These are phyloP conservation scores for Gnetum montanum DNA, from an alignment of 75 land plant genomes.

Conservation along the genomic window DNA sequence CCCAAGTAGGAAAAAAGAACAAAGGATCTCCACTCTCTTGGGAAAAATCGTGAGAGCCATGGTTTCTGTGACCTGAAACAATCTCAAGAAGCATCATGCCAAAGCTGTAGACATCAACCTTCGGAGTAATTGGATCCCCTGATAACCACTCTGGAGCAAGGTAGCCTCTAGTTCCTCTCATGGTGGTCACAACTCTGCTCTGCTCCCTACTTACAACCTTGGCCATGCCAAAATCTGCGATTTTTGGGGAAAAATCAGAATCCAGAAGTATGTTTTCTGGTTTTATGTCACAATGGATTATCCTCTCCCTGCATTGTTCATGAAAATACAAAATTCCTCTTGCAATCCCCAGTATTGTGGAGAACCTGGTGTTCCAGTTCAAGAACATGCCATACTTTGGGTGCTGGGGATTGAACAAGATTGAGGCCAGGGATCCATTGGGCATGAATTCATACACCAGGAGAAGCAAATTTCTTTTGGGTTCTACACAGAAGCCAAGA, in stretches of 20 bases:
- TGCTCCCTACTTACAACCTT: conserved; percentile 10
- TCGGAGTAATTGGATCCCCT: not conserved
- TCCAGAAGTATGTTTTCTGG: conserved; percentile 18
- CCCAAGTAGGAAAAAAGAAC: not conserved
- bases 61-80: not conserved
- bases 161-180: conserved; percentile 14
- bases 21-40: too few relatives aligned
- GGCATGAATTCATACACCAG: conserved; percentile 25
- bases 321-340: conserved; percentile 14
- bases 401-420: conserved; percentile 2
- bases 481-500: conserved; percentile 23
- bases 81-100: not conserved
- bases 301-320: conserved; percentile 10
- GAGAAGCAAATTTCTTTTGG: conserved; percentile 4
- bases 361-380: conserved; percentile 12
- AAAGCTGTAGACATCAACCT: not conserved
- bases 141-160: conserved; percentile 14
- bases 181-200: not conserved
- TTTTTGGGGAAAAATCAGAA: conserved; percentile 12
- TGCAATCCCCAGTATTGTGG: conserved; percentile 12
- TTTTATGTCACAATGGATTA: conserved; percentile 19
- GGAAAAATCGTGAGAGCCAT: not conserved
- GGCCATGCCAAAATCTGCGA: conserved; percentile 18
- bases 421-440: conserved; percentile 15
- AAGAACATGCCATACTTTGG: not conserved